Conservation (phyloP, 371 early-diverging fungal genomes). For the Apophysomyces trapeziformis region DNA sequence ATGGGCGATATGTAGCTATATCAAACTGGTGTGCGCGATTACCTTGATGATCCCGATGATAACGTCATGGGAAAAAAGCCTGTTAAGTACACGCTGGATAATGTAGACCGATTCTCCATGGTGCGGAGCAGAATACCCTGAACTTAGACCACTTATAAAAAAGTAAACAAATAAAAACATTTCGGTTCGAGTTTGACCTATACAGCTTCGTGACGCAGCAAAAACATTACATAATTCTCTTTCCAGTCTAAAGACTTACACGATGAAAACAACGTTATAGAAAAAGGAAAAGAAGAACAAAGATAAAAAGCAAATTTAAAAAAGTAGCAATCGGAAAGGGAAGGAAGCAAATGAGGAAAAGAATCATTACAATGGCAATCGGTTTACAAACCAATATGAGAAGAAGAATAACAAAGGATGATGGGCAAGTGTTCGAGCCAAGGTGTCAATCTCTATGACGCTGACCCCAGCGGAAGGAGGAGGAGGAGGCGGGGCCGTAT, state of each 20-base stretch:
- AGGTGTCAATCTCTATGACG: too few relatives aligned
- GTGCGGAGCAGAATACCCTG: conserved; percentile 90
- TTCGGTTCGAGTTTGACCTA: background rate
- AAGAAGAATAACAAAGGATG: background rate
- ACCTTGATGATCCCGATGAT: conserved; percentile 47
- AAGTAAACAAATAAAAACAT: conserved; percentile 7
- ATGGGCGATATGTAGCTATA: conserved; percentile 23
- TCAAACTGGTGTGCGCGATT: conserved; percentile 22
- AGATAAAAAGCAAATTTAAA: background rate
- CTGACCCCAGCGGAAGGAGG: too few relatives aligned
- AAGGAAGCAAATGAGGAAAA: background rate
- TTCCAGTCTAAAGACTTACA: too few relatives aligned
- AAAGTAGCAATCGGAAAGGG: background rate
- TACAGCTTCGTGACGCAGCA: background rate
- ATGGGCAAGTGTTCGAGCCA: background rate
- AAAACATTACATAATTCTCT: too few relatives aligned
- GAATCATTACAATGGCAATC: background rate
- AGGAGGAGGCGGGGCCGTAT: too few relatives aligned
- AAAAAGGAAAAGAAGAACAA: background rate
- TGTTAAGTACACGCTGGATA: conserved; percentile 72
- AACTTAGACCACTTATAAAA: conserved; percentile 5
- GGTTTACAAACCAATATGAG: background rate
- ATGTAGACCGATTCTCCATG: conserved; percentile 88
- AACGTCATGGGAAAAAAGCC: conserved; percentile 42
- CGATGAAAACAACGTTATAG: background rate